Evolutionary conservation across 441 rosid species (phyloP).

Genomic region (Adansonia madagascariensis): DNA sequence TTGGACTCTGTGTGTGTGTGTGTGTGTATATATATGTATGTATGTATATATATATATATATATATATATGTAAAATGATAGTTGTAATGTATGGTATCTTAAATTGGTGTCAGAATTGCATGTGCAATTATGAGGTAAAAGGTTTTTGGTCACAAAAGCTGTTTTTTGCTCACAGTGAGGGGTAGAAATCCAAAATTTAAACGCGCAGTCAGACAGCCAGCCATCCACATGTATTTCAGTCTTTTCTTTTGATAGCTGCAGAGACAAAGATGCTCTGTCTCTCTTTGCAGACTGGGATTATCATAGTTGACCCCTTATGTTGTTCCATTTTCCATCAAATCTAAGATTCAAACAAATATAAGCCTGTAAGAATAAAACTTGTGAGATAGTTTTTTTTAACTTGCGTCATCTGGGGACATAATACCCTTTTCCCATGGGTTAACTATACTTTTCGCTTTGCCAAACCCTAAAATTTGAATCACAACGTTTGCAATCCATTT

Average conservation of each 20-base stretch:
- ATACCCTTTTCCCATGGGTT: not conserved
- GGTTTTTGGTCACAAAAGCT: not conserved
- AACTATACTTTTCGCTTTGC: not conserved
- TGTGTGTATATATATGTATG: too few relatives aligned
- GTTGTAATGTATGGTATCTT: not conserved
- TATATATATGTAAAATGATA: not conserved
- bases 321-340: not conserved
- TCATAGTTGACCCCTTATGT: not conserved
- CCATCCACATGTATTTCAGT: not conserved
- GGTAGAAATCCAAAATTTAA: slow-evolving; percentile 3
- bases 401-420: not conserved
- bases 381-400: not conserved
- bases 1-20: not conserved
- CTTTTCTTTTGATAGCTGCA: not conserved
- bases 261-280: not conserved
- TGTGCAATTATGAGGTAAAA: slow-evolving; percentile 18
- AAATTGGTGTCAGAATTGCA: slow-evolving; percentile 17
- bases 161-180: not conserved
- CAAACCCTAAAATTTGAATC: not conserved
- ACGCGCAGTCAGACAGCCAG: not conserved
- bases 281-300: not conserved
- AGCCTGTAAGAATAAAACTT: not conserved
- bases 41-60: too few relatives aligned
- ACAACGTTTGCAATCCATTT: too few relatives aligned
- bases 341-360: not conserved